A percentile compares a stretch with the other conserved stretches of the same genome.
Conservation (phyloP, 2,329 filamentous ascomycete genomes). For the Xylariaceae sp. region DNA sequence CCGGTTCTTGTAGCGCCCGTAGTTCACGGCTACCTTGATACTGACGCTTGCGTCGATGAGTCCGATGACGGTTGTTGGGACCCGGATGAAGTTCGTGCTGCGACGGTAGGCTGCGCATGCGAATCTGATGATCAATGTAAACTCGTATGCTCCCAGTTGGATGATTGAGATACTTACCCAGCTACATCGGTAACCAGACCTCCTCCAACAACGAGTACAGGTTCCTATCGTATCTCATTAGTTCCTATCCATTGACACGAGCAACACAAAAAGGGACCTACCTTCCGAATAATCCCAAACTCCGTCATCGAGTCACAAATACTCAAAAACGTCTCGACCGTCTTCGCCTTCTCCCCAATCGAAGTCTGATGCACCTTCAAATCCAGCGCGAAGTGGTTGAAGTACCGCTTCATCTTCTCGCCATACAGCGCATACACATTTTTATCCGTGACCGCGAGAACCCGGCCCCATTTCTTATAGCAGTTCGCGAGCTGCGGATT, state of each 20-base stretch:
- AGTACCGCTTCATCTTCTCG: slow-evolving; percentile 60
- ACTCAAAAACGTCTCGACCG: slow-evolving; percentile 61
- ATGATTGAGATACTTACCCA: slow-evolving; percentile 49
- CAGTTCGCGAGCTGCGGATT: slow-evolving; percentile 59
- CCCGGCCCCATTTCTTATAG: slow-evolving; percentile 60
- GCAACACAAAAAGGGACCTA: slow-evolving; percentile 12
- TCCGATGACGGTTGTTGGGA: slow-evolving; percentile 70
- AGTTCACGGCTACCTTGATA: slow-evolving; percentile 75
- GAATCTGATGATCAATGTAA: slow-evolving; percentile 43
- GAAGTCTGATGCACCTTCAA: slow-evolving; percentile 66
- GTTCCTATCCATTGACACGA: slow-evolving; percentile 5
- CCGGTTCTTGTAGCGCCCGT: slow-evolving; percentile 70
- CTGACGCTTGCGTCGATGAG: slow-evolving; percentile 70
- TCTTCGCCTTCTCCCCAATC: slow-evolving; percentile 72
- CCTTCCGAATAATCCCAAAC: slow-evolving; percentile 64
- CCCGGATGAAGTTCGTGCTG: slow-evolving; percentile 68
- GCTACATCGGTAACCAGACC: slow-evolving; percentile 69
- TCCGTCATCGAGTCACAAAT: slow-evolving; percentile 71
- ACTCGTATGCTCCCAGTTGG: background rate
- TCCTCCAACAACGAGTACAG: slow-evolving; percentile 61
- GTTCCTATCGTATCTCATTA: slow-evolving; percentile 41
- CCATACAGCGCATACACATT: slow-evolving; percentile 68
- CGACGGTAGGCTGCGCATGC: slow-evolving; percentile 67
- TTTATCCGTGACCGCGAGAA: slow-evolving; percentile 63
- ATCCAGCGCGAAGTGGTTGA: slow-evolving; percentile 56